Base-by-base conservation (phyloP, 345 rosid genomes). In the Linum tenue region DNA sequence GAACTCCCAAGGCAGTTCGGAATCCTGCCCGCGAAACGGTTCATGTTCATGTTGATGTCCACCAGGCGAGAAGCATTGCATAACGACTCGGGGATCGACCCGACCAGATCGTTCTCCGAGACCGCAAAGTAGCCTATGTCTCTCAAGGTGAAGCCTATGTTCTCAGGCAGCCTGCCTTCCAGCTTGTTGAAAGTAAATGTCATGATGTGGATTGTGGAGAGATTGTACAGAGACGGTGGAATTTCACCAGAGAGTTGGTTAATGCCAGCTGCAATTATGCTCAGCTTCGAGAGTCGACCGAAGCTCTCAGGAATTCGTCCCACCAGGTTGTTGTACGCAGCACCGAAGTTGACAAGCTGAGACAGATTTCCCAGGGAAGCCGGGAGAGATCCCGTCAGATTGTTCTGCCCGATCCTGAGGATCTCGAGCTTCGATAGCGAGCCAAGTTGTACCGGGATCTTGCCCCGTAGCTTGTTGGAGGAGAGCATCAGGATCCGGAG, bases 1-100 rank as follows among this genome's bases (percentile, higher is more conserved):
- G 72, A 55, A 10, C 38, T 59, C 22, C 74, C 76, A 5, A 74
- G 22, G 62, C 68, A 22, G 0, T 5, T 14, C 3, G 78, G 74
- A 43, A 72, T 64, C 3, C 3, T 55, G 35, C 79, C 79, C 1
- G 3, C 16, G 2, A 78, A 70, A 59, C 55, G 15, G 16, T 67
- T 68, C 6, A 0, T 0, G 4, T 39, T 3, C 8, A 69, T 31
- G 14, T 57, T 65, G 31, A 77, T 39, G 0, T 10, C 0, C 36
- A 9, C n/a, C 42, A 81, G 56, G 17, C 39, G 37, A 2, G 81
- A 75, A 10, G 71, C 73, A 69, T 81, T 81, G 17, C 73, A 38
- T 10, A 81, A 7, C 3, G 78, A 62, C 12, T 12, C 9, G 22
- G 80, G 80, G 39, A 80, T 71, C 7, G 36, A 7, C 5, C 83